Evolutionary conservation across 2,329 filamentous ascomycete genomes (phyloP).

Genomic region (Aureobasidium sp.): DNA sequence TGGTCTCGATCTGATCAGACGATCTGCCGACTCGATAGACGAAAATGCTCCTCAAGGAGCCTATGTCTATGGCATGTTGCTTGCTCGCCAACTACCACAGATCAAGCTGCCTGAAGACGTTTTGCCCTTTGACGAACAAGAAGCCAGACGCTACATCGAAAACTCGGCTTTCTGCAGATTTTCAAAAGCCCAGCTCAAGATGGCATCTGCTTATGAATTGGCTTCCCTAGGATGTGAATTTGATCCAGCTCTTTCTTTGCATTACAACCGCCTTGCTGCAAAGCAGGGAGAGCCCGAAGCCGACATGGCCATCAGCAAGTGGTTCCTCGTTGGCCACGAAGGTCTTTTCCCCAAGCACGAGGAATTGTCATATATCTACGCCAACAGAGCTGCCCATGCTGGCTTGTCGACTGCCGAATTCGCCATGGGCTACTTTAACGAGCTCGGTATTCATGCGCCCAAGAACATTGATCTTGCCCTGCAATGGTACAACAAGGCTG

Average conservation of each 20-base stretch:
- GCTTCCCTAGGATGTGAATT: constrained; percentile 93
- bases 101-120: constrained; percentile 67
- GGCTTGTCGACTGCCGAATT: constrained; percentile 89
- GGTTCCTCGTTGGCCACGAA: constrained; percentile 95
- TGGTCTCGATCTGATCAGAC: constrained; percentile 74
- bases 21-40: constrained; percentile 78
- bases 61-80: constrained; percentile 82
- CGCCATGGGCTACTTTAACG: constrained; percentile 93
- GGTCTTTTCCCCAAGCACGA: constrained; percentile 93
- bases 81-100: constrained; percentile 84
- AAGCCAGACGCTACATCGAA: constrained; percentile 81
- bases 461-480: constrained; percentile 74
- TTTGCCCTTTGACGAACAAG: constrained; percentile 61
- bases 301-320: constrained; percentile 93
- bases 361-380: constrained; percentile 83
- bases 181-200: constrained; percentile 91
- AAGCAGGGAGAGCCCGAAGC: constrained; percentile 89
- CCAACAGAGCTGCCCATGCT: constrained; percentile 71
- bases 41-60: constrained; percentile 96
- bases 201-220: constrained; percentile 92
- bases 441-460: constrained; percentile 88
- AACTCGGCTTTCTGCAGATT: constrained; percentile 95
- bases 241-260: constrained; percentile 80
- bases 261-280: constrained; percentile 91
- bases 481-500: constrained; percentile 83